These are phyloP conservation scores for Stevia rebaudiana DNA, from an alignment of 140 eudicot genomes.

Conservation along the genomic window DNA sequence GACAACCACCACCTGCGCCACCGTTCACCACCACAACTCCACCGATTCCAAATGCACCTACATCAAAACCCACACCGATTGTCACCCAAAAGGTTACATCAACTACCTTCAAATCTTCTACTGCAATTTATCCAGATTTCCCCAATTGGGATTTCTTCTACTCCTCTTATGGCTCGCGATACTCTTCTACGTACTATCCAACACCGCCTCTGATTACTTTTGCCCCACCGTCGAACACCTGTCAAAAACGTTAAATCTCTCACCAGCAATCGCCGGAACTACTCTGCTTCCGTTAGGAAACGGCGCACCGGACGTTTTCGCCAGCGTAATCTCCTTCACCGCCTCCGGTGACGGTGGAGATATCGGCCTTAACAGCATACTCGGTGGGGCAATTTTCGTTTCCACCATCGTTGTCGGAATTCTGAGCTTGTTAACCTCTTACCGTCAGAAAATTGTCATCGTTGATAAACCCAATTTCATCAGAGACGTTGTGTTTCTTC, in stretches of 20 bases:
- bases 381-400: no score
- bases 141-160: slow-evolving; percentile 33
- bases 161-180: slow-evolving; percentile 50
- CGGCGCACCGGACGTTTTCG: no score
- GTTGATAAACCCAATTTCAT: slow-evolving; percentile 44
- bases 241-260: no score
- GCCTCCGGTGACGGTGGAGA: no score
- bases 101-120: slow-evolving; percentile 32
- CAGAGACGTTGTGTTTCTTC: slow-evolving; percentile 51
- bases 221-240: no score
- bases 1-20: slow-evolving; percentile 19
- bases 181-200: slow-evolving; percentile 50
- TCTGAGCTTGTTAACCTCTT: slow-evolving; percentile 31
- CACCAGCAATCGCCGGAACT: no score
- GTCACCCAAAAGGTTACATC: slow-evolving; percentile 28
- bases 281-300: no score
- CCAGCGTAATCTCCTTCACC: no score
- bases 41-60: slow-evolving; percentile 22
- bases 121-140: slow-evolving; percentile 33
- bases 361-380: no score
- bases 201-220: not conserved
- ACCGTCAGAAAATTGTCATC: slow-evolving; percentile 11
- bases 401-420: no score
- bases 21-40: slow-evolving; percentile 17
- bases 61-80: slow-evolving; percentile 14